These are phyloP conservation scores for Xerocomus nothofagi DNA, from an alignment of 1,284 basidiomycete species.

Conservation along the genomic window DNA sequence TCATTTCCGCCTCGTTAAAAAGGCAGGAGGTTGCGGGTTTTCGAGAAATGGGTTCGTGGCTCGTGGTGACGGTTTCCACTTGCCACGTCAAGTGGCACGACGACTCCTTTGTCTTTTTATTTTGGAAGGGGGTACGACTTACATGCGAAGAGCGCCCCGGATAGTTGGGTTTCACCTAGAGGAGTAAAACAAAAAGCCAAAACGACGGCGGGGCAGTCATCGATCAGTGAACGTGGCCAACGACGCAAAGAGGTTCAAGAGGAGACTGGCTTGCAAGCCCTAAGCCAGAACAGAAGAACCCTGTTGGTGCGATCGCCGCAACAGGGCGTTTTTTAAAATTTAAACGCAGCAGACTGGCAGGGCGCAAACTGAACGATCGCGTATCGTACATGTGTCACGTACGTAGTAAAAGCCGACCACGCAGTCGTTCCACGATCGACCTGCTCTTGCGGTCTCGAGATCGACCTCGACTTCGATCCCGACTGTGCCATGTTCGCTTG, in stretches of 20 bases:
- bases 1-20: constrained; percentile 19
- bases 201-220: background rate
- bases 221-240: constrained; percentile 13
- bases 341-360: too few relatives aligned
- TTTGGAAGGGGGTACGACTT: constrained; percentile 35
- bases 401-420: constrained; percentile 85
- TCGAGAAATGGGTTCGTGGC: background rate
- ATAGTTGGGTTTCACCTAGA: constrained; percentile 85
- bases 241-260: background rate
- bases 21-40: constrained; percentile 4
- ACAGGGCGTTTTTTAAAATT: background rate
- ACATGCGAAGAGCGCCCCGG: constrained; percentile 92
- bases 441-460: constrained; percentile 47
- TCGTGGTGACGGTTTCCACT: background rate
- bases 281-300: background rate
- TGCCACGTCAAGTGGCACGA: background rate
- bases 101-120: constrained; percentile 1
- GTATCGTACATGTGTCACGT: constrained; percentile 34
- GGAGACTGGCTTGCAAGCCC: background rate
- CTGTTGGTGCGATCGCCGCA: background rate
- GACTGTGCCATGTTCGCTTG: too few relatives aligned
- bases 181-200: background rate
- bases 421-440: constrained; percentile 63
- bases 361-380: constrained; percentile 2
- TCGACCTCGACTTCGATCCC: constrained; percentile 30